phyloP scores from a whole-genome alignment of 257 asterid species.

The Mitragyna speciosa region DNA sequence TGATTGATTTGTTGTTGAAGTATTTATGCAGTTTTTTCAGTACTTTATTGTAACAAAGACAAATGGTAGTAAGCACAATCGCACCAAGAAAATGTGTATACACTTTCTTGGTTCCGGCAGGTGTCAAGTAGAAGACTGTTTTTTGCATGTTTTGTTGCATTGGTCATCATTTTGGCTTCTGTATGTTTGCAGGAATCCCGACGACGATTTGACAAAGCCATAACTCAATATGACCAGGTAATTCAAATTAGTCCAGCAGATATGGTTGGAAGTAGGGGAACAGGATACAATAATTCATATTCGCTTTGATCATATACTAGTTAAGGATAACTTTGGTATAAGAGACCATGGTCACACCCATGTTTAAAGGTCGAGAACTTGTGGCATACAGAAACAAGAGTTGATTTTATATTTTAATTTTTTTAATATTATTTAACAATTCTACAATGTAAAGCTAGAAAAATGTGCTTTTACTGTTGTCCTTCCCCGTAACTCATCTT shows the following conservation, averaged over 20 bases:
- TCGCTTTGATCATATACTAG: neutral
- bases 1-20: neutral
- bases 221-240: constrained; percentile 84
- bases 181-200: constrained; percentile 77
- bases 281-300: neutral
- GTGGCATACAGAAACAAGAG: neutral
- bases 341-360: neutral
- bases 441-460: too few species aligned
- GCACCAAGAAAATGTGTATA: neutral
- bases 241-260: constrained; percentile 3
- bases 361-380: neutral
- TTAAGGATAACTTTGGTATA: neutral
- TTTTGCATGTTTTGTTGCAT: constrained; percentile 1
- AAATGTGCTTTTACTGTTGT: too few species aligned
- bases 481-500: too few species aligned
- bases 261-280: neutral
- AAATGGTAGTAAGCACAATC: neutral
- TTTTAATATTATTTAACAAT: neutral
- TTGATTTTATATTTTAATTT: neutral
- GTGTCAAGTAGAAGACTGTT: too few species aligned
- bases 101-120: neutral
- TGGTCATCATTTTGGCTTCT: constrained; percentile 26
- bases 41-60: neutral
- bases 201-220: constrained; percentile 85
- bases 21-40: neutral